Conservation (phyloP, 2,329 filamentous ascomycete genomes). For the Monosporascus ibericus region DNA sequence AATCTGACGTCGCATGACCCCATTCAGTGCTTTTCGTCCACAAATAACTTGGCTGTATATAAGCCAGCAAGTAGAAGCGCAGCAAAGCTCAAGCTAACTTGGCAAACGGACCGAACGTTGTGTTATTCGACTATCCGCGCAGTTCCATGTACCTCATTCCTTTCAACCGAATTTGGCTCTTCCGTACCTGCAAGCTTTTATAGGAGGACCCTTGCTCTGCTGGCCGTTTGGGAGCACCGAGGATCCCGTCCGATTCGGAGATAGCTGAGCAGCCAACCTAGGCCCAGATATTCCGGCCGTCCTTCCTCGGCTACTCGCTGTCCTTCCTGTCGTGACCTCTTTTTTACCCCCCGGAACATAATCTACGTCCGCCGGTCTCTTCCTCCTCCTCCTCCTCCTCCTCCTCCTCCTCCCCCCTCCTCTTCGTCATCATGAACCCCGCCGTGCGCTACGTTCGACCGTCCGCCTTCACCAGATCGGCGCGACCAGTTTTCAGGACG, state of each 20-base stretch:
- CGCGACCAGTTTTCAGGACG: constrained; percentile 21
- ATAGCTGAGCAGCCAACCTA: background rate
- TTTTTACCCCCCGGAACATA: background rate
- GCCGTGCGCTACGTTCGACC: constrained; percentile 23
- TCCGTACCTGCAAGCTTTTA: background rate
- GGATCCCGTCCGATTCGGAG: background rate
- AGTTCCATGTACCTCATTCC: background rate
- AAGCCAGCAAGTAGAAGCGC: too few relatives aligned
- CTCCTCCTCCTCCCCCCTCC: background rate
- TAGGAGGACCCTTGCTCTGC: background rate
- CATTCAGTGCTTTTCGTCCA: too few relatives aligned
- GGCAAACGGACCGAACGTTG: too few relatives aligned
- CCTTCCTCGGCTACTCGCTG: background rate
- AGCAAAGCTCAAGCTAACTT: too few relatives aligned
- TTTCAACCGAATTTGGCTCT: background rate
- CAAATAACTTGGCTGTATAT: too few relatives aligned
- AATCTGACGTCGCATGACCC: too few relatives aligned
- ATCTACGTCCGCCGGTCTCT: background rate
- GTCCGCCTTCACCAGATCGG: constrained; percentile 20
- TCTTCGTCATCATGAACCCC: constrained; percentile 20
- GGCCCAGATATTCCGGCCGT: background rate
- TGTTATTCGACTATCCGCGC: background rate
- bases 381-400: background rate
- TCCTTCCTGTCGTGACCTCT: background rate
- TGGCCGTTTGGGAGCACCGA: background rate